These are phyloP conservation scores for Pleurotus tuoliensis DNA, from an alignment of 768 basidiomycete species.

Conservation along the genomic window DNA sequence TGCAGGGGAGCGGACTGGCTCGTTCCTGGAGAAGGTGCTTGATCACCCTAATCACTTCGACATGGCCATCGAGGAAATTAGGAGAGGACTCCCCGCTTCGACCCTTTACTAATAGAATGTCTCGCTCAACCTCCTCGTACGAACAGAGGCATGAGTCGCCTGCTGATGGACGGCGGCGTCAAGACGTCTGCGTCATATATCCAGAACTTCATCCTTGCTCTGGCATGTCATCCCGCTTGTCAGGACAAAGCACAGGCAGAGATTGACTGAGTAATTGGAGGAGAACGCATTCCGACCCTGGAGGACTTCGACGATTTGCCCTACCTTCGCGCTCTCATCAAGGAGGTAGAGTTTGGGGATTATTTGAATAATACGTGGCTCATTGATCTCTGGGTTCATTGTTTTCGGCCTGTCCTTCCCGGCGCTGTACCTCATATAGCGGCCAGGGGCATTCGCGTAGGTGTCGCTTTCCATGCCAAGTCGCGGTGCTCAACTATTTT, in stretches of 20 bases:
- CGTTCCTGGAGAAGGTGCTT: constrained; percentile 29
- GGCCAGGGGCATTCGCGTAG: background rate
- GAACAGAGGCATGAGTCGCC: constrained; percentile 26
- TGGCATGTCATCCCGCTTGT: constrained; percentile 12
- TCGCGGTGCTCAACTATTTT: background rate
- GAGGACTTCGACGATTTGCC: constrained; percentile 22
- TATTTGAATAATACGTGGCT: background rate
- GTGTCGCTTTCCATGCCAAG: too few species aligned
- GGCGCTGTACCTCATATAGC: constrained; percentile 14
- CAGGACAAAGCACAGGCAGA: constrained; percentile 22
- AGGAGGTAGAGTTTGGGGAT: constrained; percentile 11
- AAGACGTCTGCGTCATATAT: constrained; percentile 25
- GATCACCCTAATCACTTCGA: constrained; percentile 19
- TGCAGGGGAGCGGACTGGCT: constrained; percentile 22
- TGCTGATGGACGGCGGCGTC: constrained; percentile 24
- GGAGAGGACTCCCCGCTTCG: constrained; percentile 12
- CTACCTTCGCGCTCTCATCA: constrained; percentile 20
- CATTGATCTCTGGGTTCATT: background rate
- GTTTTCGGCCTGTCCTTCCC: constrained; percentile 15
- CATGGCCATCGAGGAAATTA: constrained; percentile 18
- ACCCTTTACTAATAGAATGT: background rate
- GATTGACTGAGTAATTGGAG: constrained; percentile 18
- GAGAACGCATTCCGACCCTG: constrained; percentile 15
- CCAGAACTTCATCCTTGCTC: constrained; percentile 19
- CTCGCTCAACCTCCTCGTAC: too few species aligned